Percentiles rank a stretch among this genome's conserved stretches.
Conservation (phyloP, 2,329 filamentous ascomycete species). For the Akanthomyces uredinophilus region DNA sequence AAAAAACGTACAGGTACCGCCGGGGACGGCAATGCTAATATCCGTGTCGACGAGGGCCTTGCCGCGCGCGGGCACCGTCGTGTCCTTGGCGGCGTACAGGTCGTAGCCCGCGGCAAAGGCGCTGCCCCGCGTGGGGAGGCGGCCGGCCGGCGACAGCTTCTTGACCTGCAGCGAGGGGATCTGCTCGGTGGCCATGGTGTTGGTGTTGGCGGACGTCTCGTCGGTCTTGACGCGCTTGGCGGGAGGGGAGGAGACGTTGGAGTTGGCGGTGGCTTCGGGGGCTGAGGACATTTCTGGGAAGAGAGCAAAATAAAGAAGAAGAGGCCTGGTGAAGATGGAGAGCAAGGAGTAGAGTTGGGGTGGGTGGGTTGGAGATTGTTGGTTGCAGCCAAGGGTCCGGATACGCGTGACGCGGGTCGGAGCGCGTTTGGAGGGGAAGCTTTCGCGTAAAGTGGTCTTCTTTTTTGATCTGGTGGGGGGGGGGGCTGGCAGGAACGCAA, state of each 20-base stretch:
- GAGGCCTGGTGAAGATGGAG: not conserved
- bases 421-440: not conserved
- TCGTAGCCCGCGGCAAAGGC: slow-evolving; percentile 92
- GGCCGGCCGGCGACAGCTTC: slow-evolving; percentile 76
- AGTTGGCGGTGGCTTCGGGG: not conserved
- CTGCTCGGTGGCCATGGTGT: slow-evolving; percentile 30
- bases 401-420: slow-evolving; percentile 9
- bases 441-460: not conserved
- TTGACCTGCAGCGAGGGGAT: slow-evolving; percentile 73
- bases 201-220: slow-evolving; percentile 24
- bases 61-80: slow-evolving; percentile 72
- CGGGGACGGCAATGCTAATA: slow-evolving; percentile 84
- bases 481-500: not conserved
- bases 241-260: slow-evolving; percentile 61
- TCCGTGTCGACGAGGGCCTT: slow-evolving; percentile 87
- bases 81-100: slow-evolving; percentile 72
- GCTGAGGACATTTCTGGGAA: slow-evolving; percentile 2
- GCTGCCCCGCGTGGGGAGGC: slow-evolving; percentile 80
- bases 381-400: not conserved
- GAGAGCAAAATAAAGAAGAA: no score
- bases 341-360: not conserved
- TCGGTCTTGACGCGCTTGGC: slow-evolving; percentile 73
- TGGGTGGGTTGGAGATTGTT: not conserved
- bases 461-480: not conserved
- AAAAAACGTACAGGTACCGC: slow-evolving; percentile 73